Base-by-base conservation (phyloP, 306 rosid genomes). In the Rubus idaeus region DNA sequence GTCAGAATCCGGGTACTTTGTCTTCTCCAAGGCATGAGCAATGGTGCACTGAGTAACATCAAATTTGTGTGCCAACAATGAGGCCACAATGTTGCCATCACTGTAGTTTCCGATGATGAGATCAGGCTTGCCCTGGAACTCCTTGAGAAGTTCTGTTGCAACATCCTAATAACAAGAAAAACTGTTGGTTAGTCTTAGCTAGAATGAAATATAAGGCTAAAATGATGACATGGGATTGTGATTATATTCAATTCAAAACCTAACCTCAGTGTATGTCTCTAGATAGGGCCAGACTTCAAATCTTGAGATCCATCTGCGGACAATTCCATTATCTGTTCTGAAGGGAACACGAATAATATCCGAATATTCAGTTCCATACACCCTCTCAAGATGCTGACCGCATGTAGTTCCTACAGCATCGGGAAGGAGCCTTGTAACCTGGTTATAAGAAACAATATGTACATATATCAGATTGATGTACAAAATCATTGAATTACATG, bases 241-340 rank as follows among this genome's bases (percentile, higher is more conserved):
- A 64, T 37, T 2, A 61, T 61, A 61, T 61, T 16, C 9, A 2
- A 61, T 61, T 16, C 9, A 2, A 30, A 30, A 37, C 14, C n/a
- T 6, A 41, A 94, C 98, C 98, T 96, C 99, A 0, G 99, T 90
- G 88, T 87, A 96, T 44, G 88, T 91, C 87, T 92, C 97, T 56
- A 96, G 88, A 79, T 91, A 96, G 2, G 99, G 99, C 99, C 99
- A 96, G 86, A 96, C 99, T 86, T 96, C 99, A 3, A 96, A 96
- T 82, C 98, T 86, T 8, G 99, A 96, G 92, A 96, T 96, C 99
- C 99, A 96, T 74, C 81, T 84, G 58, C 98, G 98, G 76, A 96
- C 82, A 3, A 92, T 89, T 52, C 98, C 99, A 79, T 96, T 92
- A 83, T 82, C 89, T 0, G 58, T 51, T 81, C 99, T 91, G 65